Conservation (phyloP, 2,329 filamentous ascomycete species). For the Cladophialophora carrionii region DNA sequence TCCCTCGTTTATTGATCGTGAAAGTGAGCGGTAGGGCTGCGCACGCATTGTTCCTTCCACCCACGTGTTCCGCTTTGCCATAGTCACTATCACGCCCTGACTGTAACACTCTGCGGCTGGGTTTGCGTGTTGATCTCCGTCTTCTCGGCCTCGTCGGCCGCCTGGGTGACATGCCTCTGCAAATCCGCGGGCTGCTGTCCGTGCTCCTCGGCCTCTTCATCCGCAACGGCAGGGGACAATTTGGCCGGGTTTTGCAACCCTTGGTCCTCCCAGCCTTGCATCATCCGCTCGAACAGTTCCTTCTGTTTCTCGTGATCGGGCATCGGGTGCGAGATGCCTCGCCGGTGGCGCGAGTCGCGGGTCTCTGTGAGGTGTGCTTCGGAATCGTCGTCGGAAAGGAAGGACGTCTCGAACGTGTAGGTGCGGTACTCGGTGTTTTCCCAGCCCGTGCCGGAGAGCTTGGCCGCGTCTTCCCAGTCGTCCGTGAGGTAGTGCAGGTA, state of each 20-base stretch:
- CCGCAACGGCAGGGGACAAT: neutral
- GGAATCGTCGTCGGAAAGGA: slow-evolving; percentile 42
- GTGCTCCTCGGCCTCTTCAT: slow-evolving; percentile 2
- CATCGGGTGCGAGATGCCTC: slow-evolving; percentile 45
- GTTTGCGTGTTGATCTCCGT: neutral
- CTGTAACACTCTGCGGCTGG: neutral
- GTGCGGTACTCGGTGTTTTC: slow-evolving; percentile 72
- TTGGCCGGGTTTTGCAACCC: slow-evolving; percentile 43
- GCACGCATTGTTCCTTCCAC: neutral
- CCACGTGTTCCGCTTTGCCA: neutral
- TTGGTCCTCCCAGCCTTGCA: slow-evolving; percentile 51
- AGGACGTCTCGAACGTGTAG: slow-evolving; percentile 61
- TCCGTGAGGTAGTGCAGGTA: slow-evolving; percentile 84
- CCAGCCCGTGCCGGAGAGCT: slow-evolving; percentile 63
- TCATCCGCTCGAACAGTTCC: slow-evolving; percentile 45
- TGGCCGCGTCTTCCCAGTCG: slow-evolving; percentile 67
- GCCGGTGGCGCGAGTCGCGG: slow-evolving; percentile 44
- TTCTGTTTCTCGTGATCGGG: slow-evolving; percentile 46
- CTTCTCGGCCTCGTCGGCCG: slow-evolving; percentile 8
- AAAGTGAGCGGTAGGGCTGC: neutral
- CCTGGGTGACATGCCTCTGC: slow-evolving; percentile 1
- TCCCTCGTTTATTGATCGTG: neutral
- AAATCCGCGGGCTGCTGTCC: slow-evolving; percentile 7
- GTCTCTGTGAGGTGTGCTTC: slow-evolving; percentile 51
- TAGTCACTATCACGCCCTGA: neutral